phyloP scores from a whole-genome alignment of 2,329 filamentous ascomycete genomes.

The Apiospora arundinis region DNA sequence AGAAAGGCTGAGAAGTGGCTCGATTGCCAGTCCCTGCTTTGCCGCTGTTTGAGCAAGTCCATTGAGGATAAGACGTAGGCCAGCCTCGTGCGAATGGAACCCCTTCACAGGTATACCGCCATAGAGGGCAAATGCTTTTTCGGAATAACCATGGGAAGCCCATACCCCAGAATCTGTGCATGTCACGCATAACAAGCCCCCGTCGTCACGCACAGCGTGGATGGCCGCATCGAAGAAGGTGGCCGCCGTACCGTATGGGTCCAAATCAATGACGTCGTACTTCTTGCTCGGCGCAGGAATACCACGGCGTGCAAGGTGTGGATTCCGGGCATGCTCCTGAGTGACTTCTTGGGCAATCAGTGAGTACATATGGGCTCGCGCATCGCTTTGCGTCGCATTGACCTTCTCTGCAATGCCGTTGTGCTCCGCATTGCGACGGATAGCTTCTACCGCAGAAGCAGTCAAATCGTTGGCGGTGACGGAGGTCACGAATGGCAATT shows the following conservation, averaged over 20 bases:
- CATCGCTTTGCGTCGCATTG: conserved; percentile 78
- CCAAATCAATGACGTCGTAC: conserved; percentile 95
- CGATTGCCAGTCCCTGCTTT: conserved; percentile 85
- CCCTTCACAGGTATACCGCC: conserved; percentile 89
- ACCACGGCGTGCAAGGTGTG: conserved; percentile 47
- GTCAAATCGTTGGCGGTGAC: conserved; percentile 93
- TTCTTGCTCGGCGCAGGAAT: conserved; percentile 54
- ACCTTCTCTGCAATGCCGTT: conserved; percentile 78
- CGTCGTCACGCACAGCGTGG: conserved; percentile 82
- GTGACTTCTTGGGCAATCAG: conserved; percentile 62
- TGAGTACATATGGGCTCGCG: conserved; percentile 89
- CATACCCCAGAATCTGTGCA: conserved; percentile 97
- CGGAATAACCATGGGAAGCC: conserved; percentile 90
- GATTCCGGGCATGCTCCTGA: conserved; percentile 43
- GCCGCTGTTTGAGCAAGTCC: conserved; percentile 80
- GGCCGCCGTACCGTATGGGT: conserved; percentile 93
- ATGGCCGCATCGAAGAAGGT: conserved; percentile 92
- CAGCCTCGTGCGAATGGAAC: conserved; percentile 84
- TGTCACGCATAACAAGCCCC: conserved; percentile 90
- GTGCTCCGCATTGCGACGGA: conserved; percentile 83
- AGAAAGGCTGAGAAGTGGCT: conserved; percentile 89
- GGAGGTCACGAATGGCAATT: conserved; percentile 82
- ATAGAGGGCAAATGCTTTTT: conserved; percentile 94
- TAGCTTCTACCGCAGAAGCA: conserved; percentile 76
- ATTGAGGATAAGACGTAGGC: conserved; percentile 84